Evolutionary conservation across 768 basidiomycete species (phyloP).

Genomic region (Suillus brevipes): DNA sequence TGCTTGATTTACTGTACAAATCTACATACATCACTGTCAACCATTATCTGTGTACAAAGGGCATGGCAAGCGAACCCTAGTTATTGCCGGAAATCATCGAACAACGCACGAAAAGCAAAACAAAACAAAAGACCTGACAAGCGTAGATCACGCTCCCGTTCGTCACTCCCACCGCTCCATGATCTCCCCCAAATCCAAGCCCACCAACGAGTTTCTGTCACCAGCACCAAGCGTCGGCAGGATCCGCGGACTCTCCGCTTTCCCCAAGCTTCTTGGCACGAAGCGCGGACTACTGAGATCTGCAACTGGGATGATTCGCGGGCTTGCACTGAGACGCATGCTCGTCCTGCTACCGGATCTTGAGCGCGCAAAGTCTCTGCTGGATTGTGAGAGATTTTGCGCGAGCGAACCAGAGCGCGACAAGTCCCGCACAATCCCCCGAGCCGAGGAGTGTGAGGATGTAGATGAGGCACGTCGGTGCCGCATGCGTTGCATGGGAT

Average conservation of each 20-base stretch:
- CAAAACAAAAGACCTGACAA: not conserved
- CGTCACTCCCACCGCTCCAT: not conserved
- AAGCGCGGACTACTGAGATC: constrained; percentile 25
- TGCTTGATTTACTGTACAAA: not conserved
- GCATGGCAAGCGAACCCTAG: not conserved
- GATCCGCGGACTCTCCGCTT: constrained; percentile 2
- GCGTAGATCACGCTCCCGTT: not conserved
- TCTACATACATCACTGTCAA: not conserved
- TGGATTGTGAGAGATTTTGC: constrained; percentile 9
- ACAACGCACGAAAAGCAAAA: not conserved
- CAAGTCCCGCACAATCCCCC: not conserved
- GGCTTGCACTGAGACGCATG: constrained; percentile 33
- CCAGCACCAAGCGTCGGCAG: constrained; percentile 3
- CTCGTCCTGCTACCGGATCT: constrained; percentile 46
- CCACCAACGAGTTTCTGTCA: constrained; percentile 2
- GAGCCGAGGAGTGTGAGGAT: constrained; percentile 53
- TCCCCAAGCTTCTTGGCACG: not conserved
- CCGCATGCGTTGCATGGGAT: constrained; percentile 76
- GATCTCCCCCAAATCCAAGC: not conserved
- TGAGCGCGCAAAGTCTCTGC: constrained; percentile 37
- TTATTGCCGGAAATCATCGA: not conserved
- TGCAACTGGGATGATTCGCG: constrained; percentile 32
- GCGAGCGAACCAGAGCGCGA: constrained; percentile 34
- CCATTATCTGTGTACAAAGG: not conserved
- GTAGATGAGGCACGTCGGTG: constrained; percentile 77